phyloP scores from a whole-genome alignment of 331 rosid species.

The Telfairia occidentalis region DNA sequence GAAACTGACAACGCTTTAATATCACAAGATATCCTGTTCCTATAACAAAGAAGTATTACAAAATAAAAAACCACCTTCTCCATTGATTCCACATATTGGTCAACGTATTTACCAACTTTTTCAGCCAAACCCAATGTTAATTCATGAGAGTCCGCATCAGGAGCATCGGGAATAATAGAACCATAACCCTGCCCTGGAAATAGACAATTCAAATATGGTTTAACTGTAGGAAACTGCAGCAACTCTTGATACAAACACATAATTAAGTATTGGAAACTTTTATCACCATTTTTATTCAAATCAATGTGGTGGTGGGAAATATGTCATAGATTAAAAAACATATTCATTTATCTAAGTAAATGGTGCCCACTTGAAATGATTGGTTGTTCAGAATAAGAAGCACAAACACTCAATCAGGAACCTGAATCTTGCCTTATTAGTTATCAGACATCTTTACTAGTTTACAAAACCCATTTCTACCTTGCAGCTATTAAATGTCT shows the following conservation, averaged over 20 bases:
- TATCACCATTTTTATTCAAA: neutral
- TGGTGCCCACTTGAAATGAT: neutral
- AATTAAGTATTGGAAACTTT: neutral
- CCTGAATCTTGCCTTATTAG: neutral
- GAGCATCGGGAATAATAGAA: slow-evolving; percentile 48
- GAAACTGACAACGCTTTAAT: neutral
- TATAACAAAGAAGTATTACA: neutral
- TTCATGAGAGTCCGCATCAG: slow-evolving; percentile 38
- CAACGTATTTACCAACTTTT: slow-evolving; percentile 50
- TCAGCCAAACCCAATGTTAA: slow-evolving; percentile 47
- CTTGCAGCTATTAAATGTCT: neutral
- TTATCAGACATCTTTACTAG: neutral
- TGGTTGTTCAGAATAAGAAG: neutral
- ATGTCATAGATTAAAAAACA: neutral
- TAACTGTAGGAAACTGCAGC: neutral
- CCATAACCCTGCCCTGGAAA: slow-evolving; percentile 68
- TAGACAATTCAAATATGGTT: slow-evolving; percentile 1
- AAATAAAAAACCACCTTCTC: slow-evolving; percentile 52
- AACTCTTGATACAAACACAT: neutral
- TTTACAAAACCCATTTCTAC: neutral
- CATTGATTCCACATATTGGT: slow-evolving; percentile 78
- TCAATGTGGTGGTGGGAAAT: neutral
- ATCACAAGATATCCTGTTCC: slow-evolving; percentile 2
- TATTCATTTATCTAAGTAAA: neutral
- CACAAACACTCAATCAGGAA: neutral